Conservation (phyloP, 352 stramenopile species). For the Phytophthora podocarpi region DNA sequence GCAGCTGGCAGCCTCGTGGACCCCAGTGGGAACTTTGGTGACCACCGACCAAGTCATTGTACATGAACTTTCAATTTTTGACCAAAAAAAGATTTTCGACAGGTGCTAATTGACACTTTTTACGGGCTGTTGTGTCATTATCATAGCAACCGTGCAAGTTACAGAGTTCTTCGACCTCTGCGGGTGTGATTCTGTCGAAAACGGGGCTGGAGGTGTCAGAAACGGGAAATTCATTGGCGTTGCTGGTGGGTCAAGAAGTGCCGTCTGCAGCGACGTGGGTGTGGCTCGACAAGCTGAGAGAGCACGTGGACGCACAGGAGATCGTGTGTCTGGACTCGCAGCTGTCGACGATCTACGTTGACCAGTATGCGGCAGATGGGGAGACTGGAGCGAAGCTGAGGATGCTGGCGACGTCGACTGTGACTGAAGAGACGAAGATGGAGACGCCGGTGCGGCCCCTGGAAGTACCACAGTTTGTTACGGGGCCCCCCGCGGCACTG, state of each 20-base stretch:
- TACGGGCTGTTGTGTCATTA: not conserved
- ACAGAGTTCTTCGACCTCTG: not conserved
- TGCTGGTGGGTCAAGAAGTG: constrained; percentile 52
- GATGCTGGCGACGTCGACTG: constrained; percentile 46
- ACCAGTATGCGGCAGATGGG: constrained; percentile 26
- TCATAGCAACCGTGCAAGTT: constrained; percentile 34
- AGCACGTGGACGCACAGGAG: constrained; percentile 48
- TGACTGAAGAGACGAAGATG: constrained; percentile 34
- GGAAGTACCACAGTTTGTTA: constrained; percentile 61
- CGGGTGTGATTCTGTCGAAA: constrained; percentile 50
- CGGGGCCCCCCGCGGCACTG: constrained; percentile 54
- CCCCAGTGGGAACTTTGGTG: constrained; percentile 52
- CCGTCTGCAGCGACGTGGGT: constrained; percentile 48
- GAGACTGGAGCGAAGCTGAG: constrained; percentile 47
- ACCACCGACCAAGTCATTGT: constrained; percentile 58
- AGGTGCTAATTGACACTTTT: not conserved
- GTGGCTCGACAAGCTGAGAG: constrained; percentile 50
- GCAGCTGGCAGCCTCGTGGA: constrained; percentile 52
- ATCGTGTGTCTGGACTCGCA: constrained; percentile 69
- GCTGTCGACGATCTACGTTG: constrained; percentile 59
- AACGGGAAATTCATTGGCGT: constrained; percentile 41
- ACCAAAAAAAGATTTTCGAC: constrained; percentile 6
- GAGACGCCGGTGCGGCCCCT: constrained; percentile 46
- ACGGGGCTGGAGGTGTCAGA: constrained; percentile 33
- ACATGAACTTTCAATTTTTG: constrained; percentile 8